These are phyloP conservation scores for Staphylotrichum longicolle DNA, from an alignment of 495 filamentous ascomycete genomes.

Conservation along the genomic window DNA sequence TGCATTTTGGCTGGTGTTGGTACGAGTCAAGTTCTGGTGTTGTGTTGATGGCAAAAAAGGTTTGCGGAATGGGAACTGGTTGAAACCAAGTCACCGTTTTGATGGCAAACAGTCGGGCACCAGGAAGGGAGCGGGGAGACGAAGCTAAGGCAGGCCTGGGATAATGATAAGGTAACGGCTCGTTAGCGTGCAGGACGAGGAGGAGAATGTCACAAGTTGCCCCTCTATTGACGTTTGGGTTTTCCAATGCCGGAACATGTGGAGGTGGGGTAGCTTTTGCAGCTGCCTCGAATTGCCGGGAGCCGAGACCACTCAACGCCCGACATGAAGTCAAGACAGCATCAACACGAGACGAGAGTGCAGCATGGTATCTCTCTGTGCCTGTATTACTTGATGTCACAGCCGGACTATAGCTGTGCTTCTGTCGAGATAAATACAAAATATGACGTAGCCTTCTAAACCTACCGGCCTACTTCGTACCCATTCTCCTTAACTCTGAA, in stretches of 20 bases:
- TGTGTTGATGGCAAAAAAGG: not conserved
- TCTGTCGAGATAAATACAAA: slow-evolving; percentile 14
- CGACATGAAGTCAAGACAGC: too few relatives aligned
- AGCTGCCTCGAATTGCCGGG: too few relatives aligned
- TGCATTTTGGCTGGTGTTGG: slow-evolving; percentile 36
- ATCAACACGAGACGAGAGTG: too few relatives aligned
- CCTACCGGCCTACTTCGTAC: slow-evolving; percentile 7
- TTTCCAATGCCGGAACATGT: slow-evolving; percentile 9
- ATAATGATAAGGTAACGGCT: slow-evolving; percentile 3
- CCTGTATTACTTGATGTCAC: slow-evolving; percentile 12
- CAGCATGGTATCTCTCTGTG: not conserved
- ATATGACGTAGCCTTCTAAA: slow-evolving; percentile 19
- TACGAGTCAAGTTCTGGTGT: not conserved
- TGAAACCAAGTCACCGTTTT: not conserved
- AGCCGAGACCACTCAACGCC: not conserved
- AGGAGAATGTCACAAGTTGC: slow-evolving; percentile 18
- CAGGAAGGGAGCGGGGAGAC: not conserved
- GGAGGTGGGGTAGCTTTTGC: slow-evolving; percentile 12
- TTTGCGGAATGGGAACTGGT: not conserved
- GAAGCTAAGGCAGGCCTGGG: not conserved
- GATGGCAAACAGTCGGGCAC: slow-evolving; percentile 8
- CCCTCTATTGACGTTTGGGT: slow-evolving; percentile 23
- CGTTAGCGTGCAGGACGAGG: not conserved
- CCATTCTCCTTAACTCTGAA: slow-evolving; percentile 18
- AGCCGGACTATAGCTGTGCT: slow-evolving; percentile 2